These are phyloP conservation scores for Pestalotiopsis sp. DNA, from an alignment of 2,329 filamentous ascomycete genomes.

Conservation along the genomic window DNA sequence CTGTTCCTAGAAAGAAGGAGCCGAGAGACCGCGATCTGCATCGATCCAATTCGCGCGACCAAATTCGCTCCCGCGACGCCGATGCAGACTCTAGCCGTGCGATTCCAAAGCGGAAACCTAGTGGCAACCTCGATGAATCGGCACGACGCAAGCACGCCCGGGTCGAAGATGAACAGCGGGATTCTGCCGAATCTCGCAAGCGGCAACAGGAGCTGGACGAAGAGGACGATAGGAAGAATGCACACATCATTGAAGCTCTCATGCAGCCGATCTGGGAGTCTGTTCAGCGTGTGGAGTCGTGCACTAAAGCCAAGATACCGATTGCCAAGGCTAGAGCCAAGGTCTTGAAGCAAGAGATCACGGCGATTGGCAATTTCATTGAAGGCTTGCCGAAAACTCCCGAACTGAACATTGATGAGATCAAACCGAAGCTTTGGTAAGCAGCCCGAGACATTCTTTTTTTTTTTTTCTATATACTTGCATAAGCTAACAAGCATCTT, in stretches of 20 bases:
- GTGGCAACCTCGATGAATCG: conserved; percentile 54
- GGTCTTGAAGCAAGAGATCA: conserved; percentile 35
- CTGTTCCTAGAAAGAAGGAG: conserved; percentile 62
- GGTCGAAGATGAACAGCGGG: conserved; percentile 55
- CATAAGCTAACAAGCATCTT: conserved; percentile 19
- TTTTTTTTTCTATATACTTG: background rate
- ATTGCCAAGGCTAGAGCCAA: conserved; percentile 35
- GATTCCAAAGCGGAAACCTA: conserved; percentile 65
- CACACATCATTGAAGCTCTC: conserved; percentile 32
- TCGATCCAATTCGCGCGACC: conserved; percentile 40
- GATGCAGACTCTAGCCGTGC: conserved; percentile 54
- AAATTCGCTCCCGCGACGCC: conserved; percentile 54
- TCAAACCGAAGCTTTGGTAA: conserved; percentile 39
- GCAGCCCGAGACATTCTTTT: conserved; percentile 6
- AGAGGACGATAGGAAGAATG: conserved; percentile 39
- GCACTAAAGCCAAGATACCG: conserved; percentile 36
- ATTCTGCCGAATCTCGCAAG: conserved; percentile 51
- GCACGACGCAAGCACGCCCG: conserved; percentile 51
- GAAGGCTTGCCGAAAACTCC: conserved; percentile 35
- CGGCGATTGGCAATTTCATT: conserved; percentile 37
- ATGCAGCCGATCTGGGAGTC: conserved; percentile 37
- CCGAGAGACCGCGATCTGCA: conserved; percentile 45
- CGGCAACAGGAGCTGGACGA: conserved; percentile 37
- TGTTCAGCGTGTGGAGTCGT: conserved; percentile 33
- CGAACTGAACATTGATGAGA: conserved; percentile 28